phyloP scores from a whole-genome alignment of 805 yeast genomes.

The Pichia nakasei region DNA sequence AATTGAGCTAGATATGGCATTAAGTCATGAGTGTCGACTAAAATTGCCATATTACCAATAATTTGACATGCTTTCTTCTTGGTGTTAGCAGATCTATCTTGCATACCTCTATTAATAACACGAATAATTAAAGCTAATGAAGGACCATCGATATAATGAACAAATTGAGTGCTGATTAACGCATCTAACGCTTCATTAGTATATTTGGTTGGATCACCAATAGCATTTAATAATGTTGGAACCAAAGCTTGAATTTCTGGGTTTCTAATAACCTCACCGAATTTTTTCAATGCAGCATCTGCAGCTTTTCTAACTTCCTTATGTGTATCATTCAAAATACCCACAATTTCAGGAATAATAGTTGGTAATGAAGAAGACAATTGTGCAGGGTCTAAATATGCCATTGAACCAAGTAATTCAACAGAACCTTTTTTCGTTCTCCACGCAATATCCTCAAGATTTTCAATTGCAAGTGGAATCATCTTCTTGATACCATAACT shows the following conservation, averaged over 20 bases:
- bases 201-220: conserved; percentile 88
- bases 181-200: conserved; percentile 85
- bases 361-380: conserved; percentile 80
- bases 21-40: conserved; percentile 82
- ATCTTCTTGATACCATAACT: conserved; percentile 85
- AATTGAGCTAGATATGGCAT: conserved; percentile 73
- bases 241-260: conserved; percentile 94
- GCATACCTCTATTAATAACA: conserved; percentile 92
- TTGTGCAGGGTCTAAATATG: conserved; percentile 91
- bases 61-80: conserved; percentile 94
- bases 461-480: conserved; percentile 83
- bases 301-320: conserved; percentile 97
- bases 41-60: conserved; percentile 96
- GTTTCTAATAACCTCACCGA: conserved; percentile 94
- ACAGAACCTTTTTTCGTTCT: conserved; percentile 95
- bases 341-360: conserved; percentile 94
- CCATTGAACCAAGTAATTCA: conserved; percentile 94
- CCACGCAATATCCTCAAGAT: conserved; percentile 88
- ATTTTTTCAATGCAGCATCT: conserved; percentile 74
- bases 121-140: conserved; percentile 91
- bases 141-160: conserved; percentile 97
- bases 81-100: conserved; percentile 85
- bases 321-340: conserved; percentile 89
- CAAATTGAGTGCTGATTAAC: conserved; percentile 83
- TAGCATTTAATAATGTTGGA: conserved; percentile 80